These are phyloP conservation scores for Blastomyces gilchristii DNA, from an alignment of 2,329 filamentous ascomycete genomes.

Conservation along the genomic window DNA sequence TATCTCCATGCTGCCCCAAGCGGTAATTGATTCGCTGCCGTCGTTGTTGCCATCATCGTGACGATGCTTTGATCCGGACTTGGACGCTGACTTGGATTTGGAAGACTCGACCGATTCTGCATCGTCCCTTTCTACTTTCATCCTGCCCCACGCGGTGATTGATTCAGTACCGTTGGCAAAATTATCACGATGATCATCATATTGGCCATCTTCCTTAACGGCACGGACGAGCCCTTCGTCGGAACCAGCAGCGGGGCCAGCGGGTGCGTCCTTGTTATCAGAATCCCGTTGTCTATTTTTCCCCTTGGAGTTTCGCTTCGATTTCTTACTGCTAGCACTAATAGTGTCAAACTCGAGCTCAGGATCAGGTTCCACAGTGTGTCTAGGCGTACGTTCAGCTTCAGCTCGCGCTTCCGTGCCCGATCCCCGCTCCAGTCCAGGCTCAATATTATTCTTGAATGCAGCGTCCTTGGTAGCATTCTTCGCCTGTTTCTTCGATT, in stretches of 20 bases:
- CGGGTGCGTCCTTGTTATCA: background rate
- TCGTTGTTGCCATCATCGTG: conserved; percentile 14
- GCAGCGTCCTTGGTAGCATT: background rate
- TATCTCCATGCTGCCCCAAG: conserved; percentile 2
- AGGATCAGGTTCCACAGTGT: conserved; percentile 1
- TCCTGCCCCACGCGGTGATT: background rate
- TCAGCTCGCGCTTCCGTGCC: background rate
- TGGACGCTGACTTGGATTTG: conserved; percentile 11
- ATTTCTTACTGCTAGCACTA: conserved; percentile 7
- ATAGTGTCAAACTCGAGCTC: conserved; percentile 3
- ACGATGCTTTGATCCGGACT: conserved; percentile 18
- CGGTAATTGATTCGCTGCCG: conserved; percentile 17
- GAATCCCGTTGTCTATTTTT: conserved; percentile 12
- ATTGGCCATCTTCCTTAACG: conserved; percentile 1
- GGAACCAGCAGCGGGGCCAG: background rate
- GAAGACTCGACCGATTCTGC: conserved; percentile 19
- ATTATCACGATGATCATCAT: conserved; percentile 13
- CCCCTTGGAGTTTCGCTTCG: conserved; percentile 14
- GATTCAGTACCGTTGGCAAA: conserved; percentile 18
- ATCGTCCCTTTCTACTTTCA: conserved; percentile 15
- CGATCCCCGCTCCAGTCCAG: background rate
- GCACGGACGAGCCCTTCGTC: background rate
- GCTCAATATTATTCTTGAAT: background rate
- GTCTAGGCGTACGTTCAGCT: background rate
- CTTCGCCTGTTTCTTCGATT: conserved; percentile 8